A percentile compares a stretch with the other conserved stretches of the same genome.
These are phyloP conservation scores for Blastocystis sp. DNA, from an alignment of 352 stramenopile species.

Conservation along the genomic window DNA sequence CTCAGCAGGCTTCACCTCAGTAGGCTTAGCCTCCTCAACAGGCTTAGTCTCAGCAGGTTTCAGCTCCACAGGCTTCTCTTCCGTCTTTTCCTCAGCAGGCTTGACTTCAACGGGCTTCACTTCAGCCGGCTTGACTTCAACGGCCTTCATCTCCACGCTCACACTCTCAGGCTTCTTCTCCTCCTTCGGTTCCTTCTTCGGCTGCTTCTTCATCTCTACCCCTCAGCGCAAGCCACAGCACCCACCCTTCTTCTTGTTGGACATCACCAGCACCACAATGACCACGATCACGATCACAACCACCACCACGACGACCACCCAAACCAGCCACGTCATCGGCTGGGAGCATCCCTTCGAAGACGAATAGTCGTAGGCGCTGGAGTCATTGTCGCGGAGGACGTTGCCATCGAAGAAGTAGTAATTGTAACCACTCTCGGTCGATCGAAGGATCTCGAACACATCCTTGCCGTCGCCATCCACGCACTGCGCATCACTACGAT, in stretches of 20 bases:
- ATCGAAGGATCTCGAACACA: neutral
- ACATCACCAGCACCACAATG: neutral
- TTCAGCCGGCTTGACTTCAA: too few species aligned
- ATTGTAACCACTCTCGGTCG: neutral
- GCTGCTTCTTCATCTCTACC: conserved; percentile 21
- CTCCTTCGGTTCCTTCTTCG: conserved; percentile 16
- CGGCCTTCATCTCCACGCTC: neutral
- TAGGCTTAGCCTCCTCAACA: neutral
- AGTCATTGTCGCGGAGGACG: neutral
- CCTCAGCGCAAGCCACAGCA: neutral
- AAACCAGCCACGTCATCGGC: neutral
- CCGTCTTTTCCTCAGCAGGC: neutral
- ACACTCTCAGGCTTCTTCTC: neutral
- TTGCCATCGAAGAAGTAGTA: neutral
- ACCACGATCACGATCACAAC: conserved; percentile 27
- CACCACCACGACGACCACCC: conserved; percentile 12
- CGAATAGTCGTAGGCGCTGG: neutral
- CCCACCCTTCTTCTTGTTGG: conserved; percentile 22
- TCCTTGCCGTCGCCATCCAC: neutral
- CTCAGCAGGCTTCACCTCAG: neutral
- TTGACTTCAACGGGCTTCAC: neutral
- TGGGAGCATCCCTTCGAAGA: neutral
- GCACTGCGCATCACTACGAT: neutral
- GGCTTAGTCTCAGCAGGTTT: neutral
- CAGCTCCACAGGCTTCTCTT: neutral